These are phyloP conservation scores for Eragrostis nindensis DNA, from an alignment of 176 grass and related monocot species.

Conservation along the genomic window DNA sequence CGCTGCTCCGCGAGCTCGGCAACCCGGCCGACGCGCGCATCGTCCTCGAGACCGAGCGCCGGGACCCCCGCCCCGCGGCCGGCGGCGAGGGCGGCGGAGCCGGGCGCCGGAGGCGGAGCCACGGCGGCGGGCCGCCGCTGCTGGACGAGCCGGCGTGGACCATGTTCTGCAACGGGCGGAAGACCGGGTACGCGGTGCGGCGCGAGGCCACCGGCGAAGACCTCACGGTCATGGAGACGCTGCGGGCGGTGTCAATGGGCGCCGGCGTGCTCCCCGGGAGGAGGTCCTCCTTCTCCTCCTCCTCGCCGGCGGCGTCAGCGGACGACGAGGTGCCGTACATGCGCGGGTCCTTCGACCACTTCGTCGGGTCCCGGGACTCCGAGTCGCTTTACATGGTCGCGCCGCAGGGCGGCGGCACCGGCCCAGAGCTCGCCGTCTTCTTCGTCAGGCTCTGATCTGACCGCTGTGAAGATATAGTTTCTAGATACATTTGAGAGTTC, in stretches of 20 bases:
- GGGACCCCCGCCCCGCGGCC: too few relatives aligned
- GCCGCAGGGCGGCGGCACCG: conserved; percentile 59
- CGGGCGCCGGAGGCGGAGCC: not conserved
- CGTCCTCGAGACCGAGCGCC: conserved; percentile 58
- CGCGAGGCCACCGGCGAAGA: conserved; percentile 56
- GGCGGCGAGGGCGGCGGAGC: not conserved
- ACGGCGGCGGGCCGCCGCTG: conserved; percentile 21
- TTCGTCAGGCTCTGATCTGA: conserved; percentile 63
- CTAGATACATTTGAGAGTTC: too few relatives aligned
- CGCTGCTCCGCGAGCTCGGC: conserved; percentile 61
- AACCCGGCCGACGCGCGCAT: conserved; percentile 67
- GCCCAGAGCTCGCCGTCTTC: conserved; percentile 78
- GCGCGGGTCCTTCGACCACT: conserved; percentile 70
- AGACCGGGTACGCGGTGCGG: conserved; percentile 70
- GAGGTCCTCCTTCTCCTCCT: not conserved
- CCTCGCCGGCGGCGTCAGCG: not conserved
- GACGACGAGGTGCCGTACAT: conserved; percentile 75
- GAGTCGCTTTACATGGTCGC: conserved; percentile 85
- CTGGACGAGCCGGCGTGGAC: conserved; percentile 62
- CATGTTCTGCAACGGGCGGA: conserved; percentile 90
- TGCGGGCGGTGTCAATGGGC: conserved; percentile 67
- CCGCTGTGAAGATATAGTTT: too few relatives aligned
- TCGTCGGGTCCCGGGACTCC: conserved; percentile 68
- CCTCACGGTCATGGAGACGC: conserved; percentile 54
- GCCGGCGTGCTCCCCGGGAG: conserved; percentile 60